These are phyloP conservation scores for Rutstroemia sp. DNA, from an alignment of 2,329 filamentous ascomycete genomes.

Conservation along the genomic window DNA sequence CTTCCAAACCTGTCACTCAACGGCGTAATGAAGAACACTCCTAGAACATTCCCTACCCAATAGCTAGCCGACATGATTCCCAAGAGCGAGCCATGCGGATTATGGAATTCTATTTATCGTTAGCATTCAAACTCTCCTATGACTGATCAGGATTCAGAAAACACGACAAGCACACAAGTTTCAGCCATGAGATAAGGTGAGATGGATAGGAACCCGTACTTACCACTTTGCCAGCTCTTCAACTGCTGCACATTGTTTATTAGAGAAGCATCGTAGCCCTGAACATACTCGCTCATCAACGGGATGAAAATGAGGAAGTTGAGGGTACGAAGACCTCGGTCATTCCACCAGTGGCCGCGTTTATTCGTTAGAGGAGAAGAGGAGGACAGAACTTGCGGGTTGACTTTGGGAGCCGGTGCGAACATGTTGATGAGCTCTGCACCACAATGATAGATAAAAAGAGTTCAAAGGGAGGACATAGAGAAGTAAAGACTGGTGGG, in stretches of 20 bases:
- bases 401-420: background rate
- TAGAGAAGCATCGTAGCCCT: conserved; percentile 14
- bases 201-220: background rate
- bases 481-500: too few relatives aligned
- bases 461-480: too few relatives aligned
- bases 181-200: background rate
- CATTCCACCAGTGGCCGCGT: conserved; percentile 14
- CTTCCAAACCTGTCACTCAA: conserved; percentile 6
- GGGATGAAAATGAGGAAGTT: conserved; percentile 18
- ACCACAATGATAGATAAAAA: too few relatives aligned
- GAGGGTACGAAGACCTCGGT: conserved; percentile 10
- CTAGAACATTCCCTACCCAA: conserved; percentile 17
- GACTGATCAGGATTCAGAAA: background rate
- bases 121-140: background rate
- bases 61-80: conserved; percentile 15
- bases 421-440: background rate
- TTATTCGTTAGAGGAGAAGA: conserved; percentile 14
- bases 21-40: conserved; percentile 15
- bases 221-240: conserved; percentile 13
- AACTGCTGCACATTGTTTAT: conserved; percentile 19
- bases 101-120: conserved; percentile 13
- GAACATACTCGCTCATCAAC: conserved; percentile 19
- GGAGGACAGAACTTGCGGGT: background rate
- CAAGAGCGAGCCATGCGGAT: conserved; percentile 12
- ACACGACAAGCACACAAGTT: background rate